Evolutionary conservation across 192 early-diverging fungal genomes (phyloP), one percentile per base, ranked within the genome.

Genomic region (Backusella tarrabulga): DNA sequence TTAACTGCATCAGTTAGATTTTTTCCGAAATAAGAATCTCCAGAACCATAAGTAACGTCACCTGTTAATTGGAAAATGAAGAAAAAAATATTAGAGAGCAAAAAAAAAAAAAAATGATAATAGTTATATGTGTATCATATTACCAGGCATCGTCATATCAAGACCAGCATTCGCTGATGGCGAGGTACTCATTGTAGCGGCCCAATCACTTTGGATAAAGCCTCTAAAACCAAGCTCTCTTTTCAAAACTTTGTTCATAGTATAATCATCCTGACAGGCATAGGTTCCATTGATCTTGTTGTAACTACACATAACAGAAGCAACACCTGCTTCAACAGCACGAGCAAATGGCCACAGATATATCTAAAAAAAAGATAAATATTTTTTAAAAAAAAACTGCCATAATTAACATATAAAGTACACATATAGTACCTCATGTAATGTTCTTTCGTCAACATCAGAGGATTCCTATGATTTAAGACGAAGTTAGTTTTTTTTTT

Each of bases 61-160:
- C 21, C 54, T 56, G 21, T 54, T 54, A 8, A 21, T 23, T 21
- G n/a, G 9, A 56, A 56, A 56, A 23, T 6, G 8, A 56, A 56
- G 3, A 2, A 23, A 9, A 56, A 56, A 21, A 26, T 6, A 1
- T 21, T 8, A 21, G 19, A 56, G 2, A 8, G 23, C 4, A 52
- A 52, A 52, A 52, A 52, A n/a, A 56, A 21, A 19, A 0, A 23
- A 54, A 1, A n/a, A 56, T 2, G 23, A 7, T 54, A 3, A 21
- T 1, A 26, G 2, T 32, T 11, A 23, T 44, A 44, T 40, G 38
- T 11, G 11, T 21, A 56, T 23, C 21, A 42, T 70, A 19, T 77
- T 73, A 32, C 89, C 89, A 15, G 89, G 86, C 89, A 90, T 90
- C 68, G 87, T 87, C 86, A 92, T 88, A 74, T 92, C 90, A 34